Evolutionary conservation across 2,329 filamentous ascomycete species (phyloP).

Genomic region (Huntiella decipiens): DNA sequence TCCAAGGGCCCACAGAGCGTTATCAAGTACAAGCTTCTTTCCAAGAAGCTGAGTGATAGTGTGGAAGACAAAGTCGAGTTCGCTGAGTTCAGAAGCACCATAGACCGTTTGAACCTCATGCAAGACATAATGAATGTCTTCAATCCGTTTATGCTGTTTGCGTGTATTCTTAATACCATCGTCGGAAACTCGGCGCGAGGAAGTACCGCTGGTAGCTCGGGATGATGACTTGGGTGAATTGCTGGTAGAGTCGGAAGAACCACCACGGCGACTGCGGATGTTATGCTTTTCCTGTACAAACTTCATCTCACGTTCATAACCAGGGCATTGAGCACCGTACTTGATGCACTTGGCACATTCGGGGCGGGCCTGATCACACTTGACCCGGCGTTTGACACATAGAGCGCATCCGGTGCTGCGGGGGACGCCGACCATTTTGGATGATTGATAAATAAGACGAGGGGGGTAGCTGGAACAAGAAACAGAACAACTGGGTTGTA

Average conservation of each 20-base stretch:
- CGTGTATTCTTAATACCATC: neutral
- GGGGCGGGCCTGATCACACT: slow-evolving; percentile 27
- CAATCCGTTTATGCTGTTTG: neutral
- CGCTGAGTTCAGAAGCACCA: neutral
- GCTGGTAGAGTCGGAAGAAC: slow-evolving; percentile 1
- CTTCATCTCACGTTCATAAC: slow-evolving; percentile 21
- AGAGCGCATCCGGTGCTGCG: slow-evolving; percentile 18
- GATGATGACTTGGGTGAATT: slow-evolving; percentile 2
- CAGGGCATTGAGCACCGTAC: slow-evolving; percentile 22
- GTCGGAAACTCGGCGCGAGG: slow-evolving; percentile 1
- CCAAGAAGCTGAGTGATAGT: slow-evolving; percentile 18
- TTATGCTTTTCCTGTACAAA: slow-evolving; percentile 23
- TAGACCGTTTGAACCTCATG: slow-evolving; percentile 2
- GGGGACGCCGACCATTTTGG: slow-evolving; percentile 13
- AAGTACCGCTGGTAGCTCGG: neutral
- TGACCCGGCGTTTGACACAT: slow-evolving; percentile 23
- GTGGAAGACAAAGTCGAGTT: slow-evolving; percentile 14
- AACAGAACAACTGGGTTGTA: too few relatives aligned
- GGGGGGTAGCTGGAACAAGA: too few relatives aligned
- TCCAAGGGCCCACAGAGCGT: slow-evolving; percentile 20
- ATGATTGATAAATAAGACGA: too few relatives aligned
- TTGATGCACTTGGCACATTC: slow-evolving; percentile 22
- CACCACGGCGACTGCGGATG: slow-evolving; percentile 15
- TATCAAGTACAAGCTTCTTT: slow-evolving; percentile 20
- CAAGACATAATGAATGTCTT: slow-evolving; percentile 1